These are phyloP conservation scores for Fusarium concolor DNA, from an alignment of 2,329 filamentous ascomycete species.

Conservation along the genomic window DNA sequence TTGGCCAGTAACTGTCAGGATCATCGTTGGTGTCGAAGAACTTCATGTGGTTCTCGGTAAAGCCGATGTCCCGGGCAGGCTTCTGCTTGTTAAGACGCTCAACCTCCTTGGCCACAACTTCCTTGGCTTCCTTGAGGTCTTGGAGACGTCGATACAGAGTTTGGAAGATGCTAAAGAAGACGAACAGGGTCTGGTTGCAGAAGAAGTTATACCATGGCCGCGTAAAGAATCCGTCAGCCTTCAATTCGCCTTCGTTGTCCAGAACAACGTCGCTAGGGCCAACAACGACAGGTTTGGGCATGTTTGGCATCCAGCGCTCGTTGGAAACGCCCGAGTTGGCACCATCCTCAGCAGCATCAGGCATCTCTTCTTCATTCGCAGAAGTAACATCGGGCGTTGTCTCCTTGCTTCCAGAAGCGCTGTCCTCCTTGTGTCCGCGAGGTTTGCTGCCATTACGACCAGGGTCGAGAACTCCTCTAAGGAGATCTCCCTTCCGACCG, in stretches of 20 bases:
- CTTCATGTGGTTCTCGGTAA: constrained; percentile 81
- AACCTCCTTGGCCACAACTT: constrained; percentile 79
- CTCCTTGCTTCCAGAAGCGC: constrained; percentile 84
- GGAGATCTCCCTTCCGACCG: constrained; percentile 82
- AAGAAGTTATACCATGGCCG: constrained; percentile 90
- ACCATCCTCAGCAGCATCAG: constrained; percentile 68
- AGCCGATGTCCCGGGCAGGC: constrained; percentile 84
- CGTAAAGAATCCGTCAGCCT: constrained; percentile 82
- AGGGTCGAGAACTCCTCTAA: constrained; percentile 86
- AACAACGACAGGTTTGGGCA: constrained; percentile 67
- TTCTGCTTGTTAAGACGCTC: constrained; percentile 78
- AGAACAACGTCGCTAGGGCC: constrained; percentile 64
- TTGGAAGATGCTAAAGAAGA: constrained; percentile 94
- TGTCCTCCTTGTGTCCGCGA: constrained; percentile 82
- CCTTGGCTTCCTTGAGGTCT: constrained; percentile 83
- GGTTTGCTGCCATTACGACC: constrained; percentile 76
- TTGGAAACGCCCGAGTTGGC: constrained; percentile 71
- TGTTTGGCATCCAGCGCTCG: constrained; percentile 73
- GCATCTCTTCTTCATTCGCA: constrained; percentile 80
- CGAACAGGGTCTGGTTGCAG: constrained; percentile 89
- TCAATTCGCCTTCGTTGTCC: constrained; percentile 72
- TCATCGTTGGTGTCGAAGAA: constrained; percentile 77
- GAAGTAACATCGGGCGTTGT: constrained; percentile 88
- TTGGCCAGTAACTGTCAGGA: constrained; percentile 81
- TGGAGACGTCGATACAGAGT: constrained; percentile 87